Conservation (phyloP, 2,329 filamentous ascomycete genomes). For the Chrysosporium queenslandicum region DNA sequence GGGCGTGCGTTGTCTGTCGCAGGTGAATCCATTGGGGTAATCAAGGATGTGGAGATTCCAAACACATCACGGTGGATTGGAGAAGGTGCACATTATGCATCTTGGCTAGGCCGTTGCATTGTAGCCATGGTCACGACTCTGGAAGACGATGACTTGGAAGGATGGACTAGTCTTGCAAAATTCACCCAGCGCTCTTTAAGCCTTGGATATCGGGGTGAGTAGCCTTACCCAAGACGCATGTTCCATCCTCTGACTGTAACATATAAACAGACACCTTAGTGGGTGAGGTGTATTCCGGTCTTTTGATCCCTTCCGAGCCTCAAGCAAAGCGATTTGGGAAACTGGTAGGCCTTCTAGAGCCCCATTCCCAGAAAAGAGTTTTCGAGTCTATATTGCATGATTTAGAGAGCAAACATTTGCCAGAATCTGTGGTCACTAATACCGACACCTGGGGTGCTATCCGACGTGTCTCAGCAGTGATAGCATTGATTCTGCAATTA, state of each 20-base stretch:
- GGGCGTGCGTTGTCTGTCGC: slow-evolving; percentile 50
- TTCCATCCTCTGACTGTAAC: not conserved
- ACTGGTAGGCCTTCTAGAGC: slow-evolving; percentile 37
- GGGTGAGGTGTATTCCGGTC: slow-evolving; percentile 30
- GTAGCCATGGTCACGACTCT: slow-evolving; percentile 35
- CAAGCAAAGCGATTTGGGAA: slow-evolving; percentile 26
- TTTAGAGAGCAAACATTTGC: slow-evolving; percentile 34
- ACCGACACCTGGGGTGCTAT: not conserved
- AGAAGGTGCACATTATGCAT: slow-evolving; percentile 53
- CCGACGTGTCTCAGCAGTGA: slow-evolving; percentile 49
- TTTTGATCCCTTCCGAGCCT: slow-evolving; percentile 28
- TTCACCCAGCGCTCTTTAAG: slow-evolving; percentile 52
- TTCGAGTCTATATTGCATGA: slow-evolving; percentile 39
- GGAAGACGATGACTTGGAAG: slow-evolving; percentile 27
- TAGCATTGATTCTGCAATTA: slow-evolving; percentile 43
- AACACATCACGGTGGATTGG: slow-evolving; percentile 49
- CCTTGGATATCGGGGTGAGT: slow-evolving; percentile 60
- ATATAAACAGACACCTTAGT: slow-evolving; percentile 31
- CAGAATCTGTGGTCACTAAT: slow-evolving; percentile 16
- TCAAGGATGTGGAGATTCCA: slow-evolving; percentile 24
- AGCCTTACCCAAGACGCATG: not conserved
- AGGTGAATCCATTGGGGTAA: slow-evolving; percentile 45
- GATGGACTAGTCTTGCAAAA: slow-evolving; percentile 32
- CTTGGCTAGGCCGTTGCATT: slow-evolving; percentile 63
- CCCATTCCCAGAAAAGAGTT: slow-evolving; percentile 41